A percentile compares a stretch with the other conserved stretches of the same genome.
These are phyloP conservation scores for Yamadazyma songkhlaensis DNA, from an alignment of 1,139 yeast species.

Conservation along the genomic window DNA sequence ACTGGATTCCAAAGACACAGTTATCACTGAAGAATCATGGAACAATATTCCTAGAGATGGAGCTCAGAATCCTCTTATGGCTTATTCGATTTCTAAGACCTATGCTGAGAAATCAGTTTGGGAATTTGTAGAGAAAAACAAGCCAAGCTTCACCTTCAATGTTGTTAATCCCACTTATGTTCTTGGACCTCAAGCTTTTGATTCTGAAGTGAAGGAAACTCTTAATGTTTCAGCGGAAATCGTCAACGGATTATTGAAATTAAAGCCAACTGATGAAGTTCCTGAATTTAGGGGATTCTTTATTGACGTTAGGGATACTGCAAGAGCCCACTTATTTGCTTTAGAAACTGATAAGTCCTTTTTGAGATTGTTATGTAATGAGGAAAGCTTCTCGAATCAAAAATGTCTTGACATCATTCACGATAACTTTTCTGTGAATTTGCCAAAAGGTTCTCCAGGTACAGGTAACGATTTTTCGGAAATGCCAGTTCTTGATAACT, in stretches of 20 bases:
- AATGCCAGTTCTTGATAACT: conserved; percentile 17
- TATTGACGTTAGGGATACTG: conserved; percentile 34
- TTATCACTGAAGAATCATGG: conserved; percentile 19
- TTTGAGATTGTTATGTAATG: conserved; percentile 17
- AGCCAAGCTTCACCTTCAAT: conserved; percentile 35
- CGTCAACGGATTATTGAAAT: conserved; percentile 15
- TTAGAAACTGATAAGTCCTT: conserved; percentile 22
- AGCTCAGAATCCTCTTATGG: conserved; percentile 12
- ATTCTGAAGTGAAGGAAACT: conserved; percentile 17
- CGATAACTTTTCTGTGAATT: conserved; percentile 21
- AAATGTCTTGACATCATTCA: conserved; percentile 16
- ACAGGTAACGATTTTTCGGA: conserved; percentile 3
- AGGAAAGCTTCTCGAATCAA: conserved; percentile 17
- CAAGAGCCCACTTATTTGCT: conserved; percentile 27
- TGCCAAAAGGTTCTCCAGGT: conserved; percentile 30
- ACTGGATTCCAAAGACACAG: conserved; percentile 16
- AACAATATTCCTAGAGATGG: conserved; percentile 13
- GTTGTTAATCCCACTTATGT: conserved; percentile 43
- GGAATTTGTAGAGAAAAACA: conserved; percentile 31
- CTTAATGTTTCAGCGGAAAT: conserved; percentile 20
- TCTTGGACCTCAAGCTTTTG: conserved; percentile 38
- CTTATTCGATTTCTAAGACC: conserved; percentile 23
- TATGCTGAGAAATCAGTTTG: conserved; percentile 50
- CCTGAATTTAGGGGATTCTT: conserved; percentile 19
- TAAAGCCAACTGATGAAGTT: conserved; percentile 12